A percentile compares a stretch with the other conserved stretches of the same genome.
phyloP scores from a whole-genome alignment of 2,329 filamentous ascomycete species.

The Neurospora crassa region DNA sequence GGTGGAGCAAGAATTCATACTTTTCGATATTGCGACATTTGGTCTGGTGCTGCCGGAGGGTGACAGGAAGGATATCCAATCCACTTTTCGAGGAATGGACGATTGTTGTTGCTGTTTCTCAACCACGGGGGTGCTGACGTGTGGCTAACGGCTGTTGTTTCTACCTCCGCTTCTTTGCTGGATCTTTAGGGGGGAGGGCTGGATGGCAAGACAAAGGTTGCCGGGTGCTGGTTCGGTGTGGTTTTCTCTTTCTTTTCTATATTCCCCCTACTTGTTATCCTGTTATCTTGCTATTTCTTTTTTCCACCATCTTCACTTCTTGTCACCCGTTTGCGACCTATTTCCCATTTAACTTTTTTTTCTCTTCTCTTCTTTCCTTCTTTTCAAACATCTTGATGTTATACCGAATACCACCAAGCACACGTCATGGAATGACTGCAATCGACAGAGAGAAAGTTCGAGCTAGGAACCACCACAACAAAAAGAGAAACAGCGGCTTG shows the following conservation, averaged over 20 bases:
- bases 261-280: not conserved
- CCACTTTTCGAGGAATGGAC: not conserved
- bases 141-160: not conserved
- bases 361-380: conserved; percentile 6
- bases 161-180: not conserved
- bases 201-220: not conserved
- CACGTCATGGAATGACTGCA: not conserved
- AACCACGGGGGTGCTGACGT: not conserved
- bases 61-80: not conserved
- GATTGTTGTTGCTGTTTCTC: not conserved
- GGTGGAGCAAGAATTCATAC: not conserved
- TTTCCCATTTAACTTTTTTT: not conserved
- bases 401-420: not conserved
- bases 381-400: conserved; percentile 10
- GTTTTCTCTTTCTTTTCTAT: not conserved
- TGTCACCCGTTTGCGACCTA: not conserved
- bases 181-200: not conserved
- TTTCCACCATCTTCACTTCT: not conserved
- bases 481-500: not conserved
- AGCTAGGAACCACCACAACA: not conserved
- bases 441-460: not conserved
- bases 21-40: not conserved
- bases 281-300: not conserved
- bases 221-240: not conserved
- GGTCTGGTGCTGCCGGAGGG: not conserved